A percentile compares a stretch with the other conserved stretches of the same genome.
Conservation (phyloP, 495 filamentous ascomycete genomes). For the Aeminium ludgeri region DNA sequence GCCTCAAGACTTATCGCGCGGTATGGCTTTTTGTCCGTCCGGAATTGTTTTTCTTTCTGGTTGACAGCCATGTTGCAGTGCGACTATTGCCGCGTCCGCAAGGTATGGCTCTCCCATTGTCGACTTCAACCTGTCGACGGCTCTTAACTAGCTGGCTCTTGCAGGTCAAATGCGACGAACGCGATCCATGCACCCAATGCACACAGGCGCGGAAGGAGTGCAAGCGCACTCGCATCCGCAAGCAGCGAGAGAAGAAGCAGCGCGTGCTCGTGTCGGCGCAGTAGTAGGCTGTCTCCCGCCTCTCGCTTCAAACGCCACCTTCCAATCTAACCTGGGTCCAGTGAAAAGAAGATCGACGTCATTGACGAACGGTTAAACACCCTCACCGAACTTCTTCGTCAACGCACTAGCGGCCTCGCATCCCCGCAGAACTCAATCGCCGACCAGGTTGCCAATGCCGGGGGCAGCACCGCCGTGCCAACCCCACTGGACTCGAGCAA, state of each 20-base stretch:
- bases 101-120: no score
- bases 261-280: neutral
- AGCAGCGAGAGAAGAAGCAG: neutral
- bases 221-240: neutral
- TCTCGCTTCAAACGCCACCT: neutral
- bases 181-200: neutral
- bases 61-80: no score
- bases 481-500: neutral
- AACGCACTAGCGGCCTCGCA: neutral
- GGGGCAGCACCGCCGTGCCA: neutral
- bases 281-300: neutral
- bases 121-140: no score
- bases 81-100: no score
- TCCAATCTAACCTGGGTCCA: neutral
- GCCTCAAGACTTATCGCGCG: no score
- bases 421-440: neutral
- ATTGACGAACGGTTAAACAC: neutral
- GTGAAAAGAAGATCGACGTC: constrained; percentile 2
- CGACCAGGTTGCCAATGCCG: neutral
- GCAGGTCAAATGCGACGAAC: neutral
- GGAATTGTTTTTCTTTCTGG: no score
- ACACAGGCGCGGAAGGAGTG: neutral
- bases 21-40: no score
- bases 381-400: neutral
- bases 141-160: neutral